These are phyloP conservation scores for Penicillium bialowiezense DNA, from an alignment of 495 filamentous ascomycete genomes.

Conservation along the genomic window DNA sequence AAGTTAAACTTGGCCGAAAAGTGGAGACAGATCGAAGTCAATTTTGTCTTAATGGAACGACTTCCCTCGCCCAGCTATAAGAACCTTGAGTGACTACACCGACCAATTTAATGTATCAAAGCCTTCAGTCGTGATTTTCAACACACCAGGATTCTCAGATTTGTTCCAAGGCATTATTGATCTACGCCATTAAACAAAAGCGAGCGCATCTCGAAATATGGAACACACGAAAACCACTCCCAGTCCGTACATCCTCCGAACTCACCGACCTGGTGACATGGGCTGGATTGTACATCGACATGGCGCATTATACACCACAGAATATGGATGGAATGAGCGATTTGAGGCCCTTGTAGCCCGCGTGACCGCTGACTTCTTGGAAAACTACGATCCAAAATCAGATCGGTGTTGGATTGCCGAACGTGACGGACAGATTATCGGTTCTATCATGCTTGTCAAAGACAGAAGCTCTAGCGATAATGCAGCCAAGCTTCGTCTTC, in stretches of 20 bases:
- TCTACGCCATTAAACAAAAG: too few relatives aligned
- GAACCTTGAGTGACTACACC: too few relatives aligned
- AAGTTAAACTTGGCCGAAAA: too few relatives aligned
- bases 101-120: too few relatives aligned
- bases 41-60: too few relatives aligned
- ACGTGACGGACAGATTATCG: neutral
- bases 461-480: neutral
- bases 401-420: conserved; percentile 1
- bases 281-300: neutral
- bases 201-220: too few relatives aligned
- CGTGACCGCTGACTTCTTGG: neutral
- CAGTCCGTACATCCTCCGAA: neutral
- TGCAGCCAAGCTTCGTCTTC: neutral
- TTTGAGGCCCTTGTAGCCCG: neutral
- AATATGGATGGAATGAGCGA: neutral
- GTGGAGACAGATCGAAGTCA: too few relatives aligned
- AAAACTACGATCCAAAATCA: neutral
- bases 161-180: too few relatives aligned
- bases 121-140: too few relatives aligned
- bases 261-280: neutral
- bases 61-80: too few relatives aligned
- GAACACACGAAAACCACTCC: too few relatives aligned
- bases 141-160: too few relatives aligned
- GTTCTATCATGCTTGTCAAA: neutral
- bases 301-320: neutral